Conservation (phyloP, 2,329 filamentous ascomycete species). For the Penicillium sp. region DNA sequence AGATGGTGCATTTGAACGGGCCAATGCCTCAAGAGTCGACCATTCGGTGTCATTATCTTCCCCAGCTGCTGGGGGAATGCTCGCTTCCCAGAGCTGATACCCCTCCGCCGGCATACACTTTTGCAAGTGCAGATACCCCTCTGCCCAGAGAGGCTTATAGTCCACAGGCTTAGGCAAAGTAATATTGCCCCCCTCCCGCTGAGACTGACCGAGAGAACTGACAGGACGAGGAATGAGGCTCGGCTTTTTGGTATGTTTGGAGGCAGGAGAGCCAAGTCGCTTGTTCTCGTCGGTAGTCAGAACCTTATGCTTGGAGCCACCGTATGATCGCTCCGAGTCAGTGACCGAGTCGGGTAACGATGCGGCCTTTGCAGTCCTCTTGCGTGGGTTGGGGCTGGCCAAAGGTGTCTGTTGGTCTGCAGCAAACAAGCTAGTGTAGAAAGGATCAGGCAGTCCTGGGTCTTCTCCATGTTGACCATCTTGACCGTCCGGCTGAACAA, state of each 20-base stretch:
- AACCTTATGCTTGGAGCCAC: slow-evolving; percentile 3
- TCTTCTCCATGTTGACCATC: neutral
- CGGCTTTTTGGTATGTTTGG: neutral
- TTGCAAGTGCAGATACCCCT: too few relatives aligned
- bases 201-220: neutral
- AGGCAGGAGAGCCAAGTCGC: neutral
- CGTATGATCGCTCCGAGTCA: slow-evolving; percentile 16
- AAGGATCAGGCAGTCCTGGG: neutral
- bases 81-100: neutral
- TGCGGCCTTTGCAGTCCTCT: slow-evolving; percentile 27
- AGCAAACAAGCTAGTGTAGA: neutral
- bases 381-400: slow-evolving; percentile 15
- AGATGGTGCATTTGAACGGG: neutral
- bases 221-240: slow-evolving; percentile 12
- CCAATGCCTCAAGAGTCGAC: neutral
- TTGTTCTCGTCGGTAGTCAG: neutral
- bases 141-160: neutral
- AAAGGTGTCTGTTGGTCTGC: neutral
- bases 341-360: slow-evolving; percentile 26
- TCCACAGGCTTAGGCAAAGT: neutral
- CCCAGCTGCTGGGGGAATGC: neutral
- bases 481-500: neutral
- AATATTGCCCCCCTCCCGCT: neutral
- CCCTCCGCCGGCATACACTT: too few relatives aligned
- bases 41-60: neutral